Conservation (phyloP, 805 yeast genomes). For the Kazachstania martiniae region DNA sequence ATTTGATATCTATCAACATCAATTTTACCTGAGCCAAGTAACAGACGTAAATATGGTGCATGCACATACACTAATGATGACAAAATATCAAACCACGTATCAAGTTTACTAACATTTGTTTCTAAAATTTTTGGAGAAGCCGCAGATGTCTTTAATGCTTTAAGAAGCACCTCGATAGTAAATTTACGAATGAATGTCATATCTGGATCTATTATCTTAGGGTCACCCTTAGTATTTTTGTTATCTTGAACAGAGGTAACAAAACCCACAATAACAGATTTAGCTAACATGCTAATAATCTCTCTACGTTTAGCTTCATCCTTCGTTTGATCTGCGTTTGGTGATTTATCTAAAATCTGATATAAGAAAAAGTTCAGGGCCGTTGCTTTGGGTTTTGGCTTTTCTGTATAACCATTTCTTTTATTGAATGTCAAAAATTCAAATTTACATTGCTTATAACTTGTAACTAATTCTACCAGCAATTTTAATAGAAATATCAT, state of each 20-base stretch:
- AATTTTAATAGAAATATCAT: conserved; percentile 58
- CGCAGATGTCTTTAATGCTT: conserved; percentile 45
- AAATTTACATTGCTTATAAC: conserved; percentile 71
- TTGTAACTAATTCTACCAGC: conserved; percentile 59
- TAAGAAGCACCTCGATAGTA: conserved; percentile 56
- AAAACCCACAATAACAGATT: conserved; percentile 49
- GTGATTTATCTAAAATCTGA: conserved; percentile 50
- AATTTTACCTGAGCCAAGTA: conserved; percentile 37
- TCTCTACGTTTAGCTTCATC: conserved; percentile 37
- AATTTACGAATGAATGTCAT: conserved; percentile 65
- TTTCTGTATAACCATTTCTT: conserved; percentile 34
- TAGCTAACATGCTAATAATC: conserved; percentile 51
- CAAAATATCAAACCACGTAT: conserved; percentile 24
- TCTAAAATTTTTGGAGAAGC: conserved; percentile 16
- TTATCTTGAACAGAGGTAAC: conserved; percentile 47
- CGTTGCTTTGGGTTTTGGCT: conserved; percentile 60
- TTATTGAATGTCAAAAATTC: conserved; percentile 71
- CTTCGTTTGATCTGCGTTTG: conserved; percentile 29
- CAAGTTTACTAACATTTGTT: conserved; percentile 19
- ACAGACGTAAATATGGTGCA: conserved; percentile 29
- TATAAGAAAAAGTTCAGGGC: conserved; percentile 69
- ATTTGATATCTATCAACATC: conserved; percentile 54
- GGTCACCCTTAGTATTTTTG: conserved; percentile 30
- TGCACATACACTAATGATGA: conserved; percentile 22
- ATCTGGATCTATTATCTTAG: conserved; percentile 51